phyloP scores from a whole-genome alignment of 2,329 filamentous ascomycete genomes.

The Aspergillus arachidicola region DNA sequence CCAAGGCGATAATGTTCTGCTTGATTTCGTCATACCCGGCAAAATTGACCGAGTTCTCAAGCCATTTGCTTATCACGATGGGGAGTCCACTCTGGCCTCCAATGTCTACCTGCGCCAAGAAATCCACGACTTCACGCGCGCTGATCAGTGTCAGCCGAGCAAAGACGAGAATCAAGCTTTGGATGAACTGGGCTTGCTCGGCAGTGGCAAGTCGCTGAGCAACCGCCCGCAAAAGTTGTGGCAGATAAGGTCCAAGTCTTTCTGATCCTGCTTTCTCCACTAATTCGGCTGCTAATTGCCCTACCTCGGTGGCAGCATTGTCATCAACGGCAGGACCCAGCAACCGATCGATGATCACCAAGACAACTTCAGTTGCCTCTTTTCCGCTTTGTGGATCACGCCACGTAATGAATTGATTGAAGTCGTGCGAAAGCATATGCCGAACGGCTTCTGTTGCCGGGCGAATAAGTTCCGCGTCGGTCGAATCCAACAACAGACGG shows the following conservation, averaged over 20 bases:
- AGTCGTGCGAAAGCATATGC: conserved; percentile 86
- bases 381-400: conserved; percentile 74
- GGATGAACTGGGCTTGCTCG: conserved; percentile 84
- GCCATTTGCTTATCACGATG: conserved; percentile 90
- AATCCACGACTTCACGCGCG: conserved; percentile 86
- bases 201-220: conserved; percentile 82
- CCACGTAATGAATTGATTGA: conserved; percentile 87
- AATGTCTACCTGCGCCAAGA: conserved; percentile 82
- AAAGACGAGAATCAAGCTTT: conserved; percentile 93
- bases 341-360: conserved; percentile 90
- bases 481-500: conserved; percentile 76
- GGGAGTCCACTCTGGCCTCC: conserved; percentile 75
- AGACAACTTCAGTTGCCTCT: conserved; percentile 81
- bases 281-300: conserved; percentile 87
- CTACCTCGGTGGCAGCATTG: conserved; percentile 92
- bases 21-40: conserved; percentile 98
- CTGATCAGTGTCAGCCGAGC: conserved; percentile 84
- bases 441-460: conserved; percentile 84
- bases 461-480: conserved; percentile 85
- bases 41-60: conserved; percentile 96
- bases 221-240: conserved; percentile 85
- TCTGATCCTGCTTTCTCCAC: conserved; percentile 95
- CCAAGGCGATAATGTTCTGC: conserved; percentile 92
- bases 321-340: conserved; percentile 84
- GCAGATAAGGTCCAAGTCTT: conserved; percentile 83